Conservation (phyloP, 495 filamentous ascomycete genomes). For the Lophiostoma macrostomum region DNA sequence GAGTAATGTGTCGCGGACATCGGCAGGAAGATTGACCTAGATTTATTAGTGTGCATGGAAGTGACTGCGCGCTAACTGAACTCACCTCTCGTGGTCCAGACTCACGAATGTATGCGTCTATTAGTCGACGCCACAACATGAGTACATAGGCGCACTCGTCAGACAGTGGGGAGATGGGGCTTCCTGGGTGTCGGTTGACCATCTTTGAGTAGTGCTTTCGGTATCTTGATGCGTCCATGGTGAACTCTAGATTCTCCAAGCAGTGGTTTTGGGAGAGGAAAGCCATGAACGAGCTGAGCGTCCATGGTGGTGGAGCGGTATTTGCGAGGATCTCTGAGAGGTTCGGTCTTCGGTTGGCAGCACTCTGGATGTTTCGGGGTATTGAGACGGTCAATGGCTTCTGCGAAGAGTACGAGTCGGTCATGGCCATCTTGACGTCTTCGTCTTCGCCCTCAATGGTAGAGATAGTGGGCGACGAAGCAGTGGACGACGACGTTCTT, state of each 20-base stretch:
- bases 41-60: slow-evolving; percentile 14
- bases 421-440: slow-evolving; percentile 52
- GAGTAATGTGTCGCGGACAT: slow-evolving; percentile 78
- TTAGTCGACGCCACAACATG: slow-evolving; percentile 64
- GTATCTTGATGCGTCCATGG: slow-evolving; percentile 92
- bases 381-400: slow-evolving; percentile 63
- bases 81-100: slow-evolving; percentile 57
- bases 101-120: slow-evolving; percentile 72
- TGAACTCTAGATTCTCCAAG: slow-evolving; percentile 95
- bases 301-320: slow-evolving; percentile 84
- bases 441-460: slow-evolving; percentile 32
- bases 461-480: slow-evolving; percentile 30
- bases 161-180: slow-evolving; percentile 45
- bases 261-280: slow-evolving; percentile 98
- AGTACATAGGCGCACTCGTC: slow-evolving; percentile 68
- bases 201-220: slow-evolving; percentile 65
- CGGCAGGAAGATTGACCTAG: slow-evolving; percentile 88
- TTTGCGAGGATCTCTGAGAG: slow-evolving; percentile 86
- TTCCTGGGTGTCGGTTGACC: slow-evolving; percentile 45
- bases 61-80: too few relatives aligned
- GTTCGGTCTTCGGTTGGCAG: slow-evolving; percentile 72
- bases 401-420: slow-evolving; percentile 45
- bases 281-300: slow-evolving; percentile 90
- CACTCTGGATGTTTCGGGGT: slow-evolving; percentile 42
- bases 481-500: slow-evolving; percentile 29